phyloP scores from a whole-genome alignment of 768 basidiomycete species.

The Boletus rubroflammeus region DNA sequence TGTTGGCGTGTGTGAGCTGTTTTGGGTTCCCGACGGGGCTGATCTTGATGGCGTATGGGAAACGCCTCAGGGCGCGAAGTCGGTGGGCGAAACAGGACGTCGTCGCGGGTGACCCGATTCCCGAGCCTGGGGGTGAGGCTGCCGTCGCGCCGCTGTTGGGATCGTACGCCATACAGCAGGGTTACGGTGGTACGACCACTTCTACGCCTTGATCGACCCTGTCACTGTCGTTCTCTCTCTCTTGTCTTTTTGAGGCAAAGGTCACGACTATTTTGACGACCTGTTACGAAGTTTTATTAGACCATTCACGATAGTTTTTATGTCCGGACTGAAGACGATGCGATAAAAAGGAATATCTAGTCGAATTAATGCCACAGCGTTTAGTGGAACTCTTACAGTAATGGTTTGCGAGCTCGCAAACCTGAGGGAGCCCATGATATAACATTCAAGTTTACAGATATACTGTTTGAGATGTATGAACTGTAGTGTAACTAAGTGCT shows the following conservation, averaged over 20 bases:
- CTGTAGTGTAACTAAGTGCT: too few species aligned
- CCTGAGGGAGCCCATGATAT: too few species aligned
- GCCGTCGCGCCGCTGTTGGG: constrained; percentile 16
- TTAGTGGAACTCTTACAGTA: too few species aligned
- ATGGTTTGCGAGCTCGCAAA: too few species aligned
- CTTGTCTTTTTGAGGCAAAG: neutral
- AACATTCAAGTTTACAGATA: too few species aligned
- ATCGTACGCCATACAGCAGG: neutral
- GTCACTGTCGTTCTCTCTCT: neutral
- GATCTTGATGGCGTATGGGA: constrained; percentile 21
- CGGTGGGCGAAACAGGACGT: constrained; percentile 26
- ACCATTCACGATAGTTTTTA: neutral
- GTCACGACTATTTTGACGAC: neutral
- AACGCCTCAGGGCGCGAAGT: constrained; percentile 19
- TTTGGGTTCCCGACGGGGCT: constrained; percentile 21
- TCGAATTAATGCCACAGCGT: too few species aligned
- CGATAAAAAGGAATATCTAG: too few species aligned
- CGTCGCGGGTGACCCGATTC: neutral
- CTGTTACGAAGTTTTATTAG: neutral
- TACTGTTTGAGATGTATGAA: too few species aligned
- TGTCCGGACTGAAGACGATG: too few species aligned
- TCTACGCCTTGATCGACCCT: neutral
- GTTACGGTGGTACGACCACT: constrained; percentile 17
- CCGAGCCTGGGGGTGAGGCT: neutral
- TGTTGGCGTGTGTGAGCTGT: constrained; percentile 23